Evolutionary conservation across 1,139 yeast species (phyloP).

Genomic region (Geotrichum klebahnii): DNA sequence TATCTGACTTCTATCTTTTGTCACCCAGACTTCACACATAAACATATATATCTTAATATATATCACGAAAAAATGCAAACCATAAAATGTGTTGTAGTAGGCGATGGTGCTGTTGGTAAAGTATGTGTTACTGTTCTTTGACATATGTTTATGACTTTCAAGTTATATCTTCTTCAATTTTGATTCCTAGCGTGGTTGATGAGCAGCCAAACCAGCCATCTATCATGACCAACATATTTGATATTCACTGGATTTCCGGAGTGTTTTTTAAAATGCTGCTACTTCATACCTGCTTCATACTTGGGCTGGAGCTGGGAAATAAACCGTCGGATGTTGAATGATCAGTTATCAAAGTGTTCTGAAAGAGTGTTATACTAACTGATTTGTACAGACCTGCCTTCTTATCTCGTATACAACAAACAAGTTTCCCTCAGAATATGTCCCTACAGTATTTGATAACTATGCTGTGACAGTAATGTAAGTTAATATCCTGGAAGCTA

Average conservation of each 20-base stretch:
- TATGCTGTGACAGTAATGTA: constrained; percentile 84
- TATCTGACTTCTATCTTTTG: constrained; percentile 1
- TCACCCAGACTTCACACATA: neutral
- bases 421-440: constrained; percentile 91
- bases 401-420: constrained; percentile 88
- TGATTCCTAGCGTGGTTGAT: too few relatives aligned
- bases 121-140: constrained; percentile 32
- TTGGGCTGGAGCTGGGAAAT: too few relatives aligned
- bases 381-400: constrained; percentile 57
- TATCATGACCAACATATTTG: too few relatives aligned
- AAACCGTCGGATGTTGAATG: too few relatives aligned
- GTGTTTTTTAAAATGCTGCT: too few relatives aligned
- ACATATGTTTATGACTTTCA: too few relatives aligned
- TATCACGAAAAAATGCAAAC: constrained; percentile 65
- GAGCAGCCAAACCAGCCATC: too few relatives aligned
- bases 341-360: too few relatives aligned
- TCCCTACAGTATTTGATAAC: constrained; percentile 90
- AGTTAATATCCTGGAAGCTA: constrained; percentile 48
- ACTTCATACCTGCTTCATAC: too few relatives aligned
- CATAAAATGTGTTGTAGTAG: constrained; percentile 92
- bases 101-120: constrained; percentile 97
- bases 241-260: too few relatives aligned
- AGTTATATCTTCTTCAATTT: too few relatives aligned
- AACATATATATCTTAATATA: neutral
- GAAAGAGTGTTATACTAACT: too few relatives aligned